A percentile compares a stretch with the other conserved stretches of the same genome.
Evolutionary conservation across 2,329 filamentous ascomycete species (phyloP).

Genomic region (Stromatinia cepivora): DNA sequence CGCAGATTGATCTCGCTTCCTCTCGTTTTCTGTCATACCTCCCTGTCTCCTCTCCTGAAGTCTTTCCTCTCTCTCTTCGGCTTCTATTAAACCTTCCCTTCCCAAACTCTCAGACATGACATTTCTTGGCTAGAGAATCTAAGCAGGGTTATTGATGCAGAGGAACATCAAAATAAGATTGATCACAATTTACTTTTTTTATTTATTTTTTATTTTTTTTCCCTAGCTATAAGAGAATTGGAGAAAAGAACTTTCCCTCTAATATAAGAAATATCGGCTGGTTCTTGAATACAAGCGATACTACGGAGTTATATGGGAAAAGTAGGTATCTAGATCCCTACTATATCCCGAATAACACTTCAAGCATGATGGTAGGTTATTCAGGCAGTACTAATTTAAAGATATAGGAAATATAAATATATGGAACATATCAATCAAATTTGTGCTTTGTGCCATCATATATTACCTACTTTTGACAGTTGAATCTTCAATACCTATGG

Average conservation of each 20-base stretch:
- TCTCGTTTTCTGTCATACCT: not conserved
- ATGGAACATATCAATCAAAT: constrained; percentile 3
- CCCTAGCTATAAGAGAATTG: not conserved
- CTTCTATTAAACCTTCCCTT: not conserved
- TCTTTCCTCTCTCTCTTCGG: not conserved
- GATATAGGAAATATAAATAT: not conserved
- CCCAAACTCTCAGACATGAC: not conserved
- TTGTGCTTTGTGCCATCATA: no score
- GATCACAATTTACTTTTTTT: not conserved
- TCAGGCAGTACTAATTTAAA: not conserved
- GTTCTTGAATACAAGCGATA: no score
- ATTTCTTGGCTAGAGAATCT: not conserved
- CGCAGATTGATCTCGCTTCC: not conserved
- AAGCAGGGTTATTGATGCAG: constrained; percentile 8
- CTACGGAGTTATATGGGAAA: not conserved
- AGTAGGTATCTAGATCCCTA: not conserved
- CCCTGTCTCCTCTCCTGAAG: not conserved
- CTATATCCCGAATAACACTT: not conserved
- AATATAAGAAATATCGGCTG: no score
- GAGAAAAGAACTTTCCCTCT: not conserved
- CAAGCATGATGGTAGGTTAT: not conserved
- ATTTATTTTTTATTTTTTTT: not conserved
- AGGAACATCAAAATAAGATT: constrained; percentile 3
- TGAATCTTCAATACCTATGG: no score
- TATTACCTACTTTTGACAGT: not conserved